Base-by-base conservation (phyloP, 2,329 filamentous ascomycete species). In the Colletotrichum salicis region DNA sequence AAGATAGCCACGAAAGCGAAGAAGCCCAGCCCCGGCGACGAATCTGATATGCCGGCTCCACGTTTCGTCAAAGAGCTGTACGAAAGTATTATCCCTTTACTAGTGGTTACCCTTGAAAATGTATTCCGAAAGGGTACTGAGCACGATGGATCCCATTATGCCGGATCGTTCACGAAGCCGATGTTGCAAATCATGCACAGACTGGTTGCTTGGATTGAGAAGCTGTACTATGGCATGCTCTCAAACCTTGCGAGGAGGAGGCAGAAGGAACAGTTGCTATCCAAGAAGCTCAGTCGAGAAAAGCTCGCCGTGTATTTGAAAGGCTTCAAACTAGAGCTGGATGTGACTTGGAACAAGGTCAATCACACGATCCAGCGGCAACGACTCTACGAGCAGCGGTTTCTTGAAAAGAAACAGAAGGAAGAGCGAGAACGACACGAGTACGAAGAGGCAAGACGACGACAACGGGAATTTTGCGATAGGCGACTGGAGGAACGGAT, bases 171-270 rank as follows among this genome's bases (percentile, higher is more conserved):
- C 45, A 71, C 67, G 8, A 61, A 66, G n/a, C 27, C n/a, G 15
- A 45, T 27, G 10, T 13, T 72, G 51, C 70, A 72, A 22, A 72
- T 72, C 24, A 72, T 72, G 70, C 22, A 61, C 24, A 48, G 70
- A 41, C 11, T 72, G 13, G 22, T 67, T 10, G 61, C 56, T 19
- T 72, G 70, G 70, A 24, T 55, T 12, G 22, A 66, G 19, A 35
- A 24, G 51, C 15, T 66, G n/a, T 61, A 70, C 8, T 48, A 19
- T 15, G 41, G 33, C 7, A 72, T 72, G 70, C 57, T 54, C n/a
- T 33, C 48, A n/a, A 35, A 27, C 19, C 41, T 61, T 1, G 29
- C 37, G 11, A 57, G 33, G 22, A 61, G 33, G 31, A 69, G 60
- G 61, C 24, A 45, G 58, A 57, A 59, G 31, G 59, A 60, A 33